Evolutionary conservation across 1,284 basidiomycete genomes (phyloP).

Genomic region (Retiboletus flavoniger): DNA sequence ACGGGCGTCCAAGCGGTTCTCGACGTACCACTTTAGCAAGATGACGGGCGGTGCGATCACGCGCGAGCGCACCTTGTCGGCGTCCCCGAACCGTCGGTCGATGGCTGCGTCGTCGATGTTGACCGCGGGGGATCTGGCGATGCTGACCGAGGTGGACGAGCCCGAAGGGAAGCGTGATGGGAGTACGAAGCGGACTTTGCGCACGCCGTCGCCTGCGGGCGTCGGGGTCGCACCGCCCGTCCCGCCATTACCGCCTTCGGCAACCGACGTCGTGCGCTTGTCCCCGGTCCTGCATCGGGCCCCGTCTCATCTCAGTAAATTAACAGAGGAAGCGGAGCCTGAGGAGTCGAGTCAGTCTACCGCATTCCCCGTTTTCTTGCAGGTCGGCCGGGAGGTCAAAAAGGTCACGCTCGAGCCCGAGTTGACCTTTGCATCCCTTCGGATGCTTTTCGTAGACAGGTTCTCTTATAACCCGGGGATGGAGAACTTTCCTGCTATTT

Average conservation of each 20-base stretch:
- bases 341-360: conserved; percentile 33
- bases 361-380: conserved; percentile 77
- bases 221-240: conserved; percentile 45
- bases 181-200: conserved; percentile 23
- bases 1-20: conserved; percentile 94
- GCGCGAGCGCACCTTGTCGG: conserved; percentile 40
- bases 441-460: conserved; percentile 91
- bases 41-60: conserved; percentile 67
- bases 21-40: conserved; percentile 93
- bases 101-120: conserved; percentile 59
- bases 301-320: conserved; percentile 25
- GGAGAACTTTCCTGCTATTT: conserved; percentile 95
- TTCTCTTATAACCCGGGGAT: conserved; percentile 93
- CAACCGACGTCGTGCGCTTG: conserved; percentile 27
- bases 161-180: conserved; percentile 30
- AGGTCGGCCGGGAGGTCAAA: conserved; percentile 90
- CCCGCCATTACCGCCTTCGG: conserved; percentile 39
- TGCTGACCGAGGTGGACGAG: conserved; percentile 69
- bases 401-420: conserved; percentile 76
- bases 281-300: conserved; percentile 38
- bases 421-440: conserved; percentile 69
- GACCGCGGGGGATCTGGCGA: conserved; percentile 66
- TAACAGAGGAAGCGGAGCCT: conserved; percentile 21
- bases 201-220: conserved; percentile 34
- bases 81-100: conserved; percentile 58